Percentiles rank a stretch among this genome's conserved stretches.
Evolutionary conservation across 2,329 filamentous ascomycete species (phyloP).

Genomic region (Beauveria asiatica): DNA sequence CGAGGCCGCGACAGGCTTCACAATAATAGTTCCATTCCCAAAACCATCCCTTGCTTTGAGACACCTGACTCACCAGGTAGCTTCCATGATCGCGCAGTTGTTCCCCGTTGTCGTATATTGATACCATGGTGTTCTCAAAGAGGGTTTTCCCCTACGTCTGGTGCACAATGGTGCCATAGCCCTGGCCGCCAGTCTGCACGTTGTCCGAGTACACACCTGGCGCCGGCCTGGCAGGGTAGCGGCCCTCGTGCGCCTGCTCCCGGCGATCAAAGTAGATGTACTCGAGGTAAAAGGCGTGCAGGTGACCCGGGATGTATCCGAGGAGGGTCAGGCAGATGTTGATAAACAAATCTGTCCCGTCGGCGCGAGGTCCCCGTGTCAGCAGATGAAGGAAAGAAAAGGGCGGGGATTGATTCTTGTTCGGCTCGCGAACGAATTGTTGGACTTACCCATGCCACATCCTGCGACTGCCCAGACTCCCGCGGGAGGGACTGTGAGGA

Average conservation of each 20-base stretch:
- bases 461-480: slow-evolving; percentile 57
- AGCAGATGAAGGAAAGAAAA: neutral
- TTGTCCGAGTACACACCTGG: slow-evolving; percentile 65
- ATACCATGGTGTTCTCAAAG: no score
- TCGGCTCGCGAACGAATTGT: neutral
- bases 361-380: neutral
- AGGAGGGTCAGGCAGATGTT: slow-evolving; percentile 60
- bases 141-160: slow-evolving; percentile 5
- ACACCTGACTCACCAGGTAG: no score
- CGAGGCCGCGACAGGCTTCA: neutral
- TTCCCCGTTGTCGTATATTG: no score
- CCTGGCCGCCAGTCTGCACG: slow-evolving; percentile 63
- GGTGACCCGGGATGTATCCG: slow-evolving; percentile 68
- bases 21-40: neutral
- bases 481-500: slow-evolving; percentile 51
- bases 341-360: slow-evolving; percentile 47
- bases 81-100: no score
- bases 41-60: neutral
- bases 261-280: slow-evolving; percentile 75
- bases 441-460: slow-evolving; percentile 45
- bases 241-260: slow-evolving; percentile 52
- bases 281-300: slow-evolving; percentile 74
- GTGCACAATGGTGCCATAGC: slow-evolving; percentile 46
- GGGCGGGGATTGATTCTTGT: neutral
- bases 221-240: slow-evolving; percentile 43